Evolutionary conservation across 441 rosid species (phyloP).

Genomic region (Populus trichocarpa): DNA sequence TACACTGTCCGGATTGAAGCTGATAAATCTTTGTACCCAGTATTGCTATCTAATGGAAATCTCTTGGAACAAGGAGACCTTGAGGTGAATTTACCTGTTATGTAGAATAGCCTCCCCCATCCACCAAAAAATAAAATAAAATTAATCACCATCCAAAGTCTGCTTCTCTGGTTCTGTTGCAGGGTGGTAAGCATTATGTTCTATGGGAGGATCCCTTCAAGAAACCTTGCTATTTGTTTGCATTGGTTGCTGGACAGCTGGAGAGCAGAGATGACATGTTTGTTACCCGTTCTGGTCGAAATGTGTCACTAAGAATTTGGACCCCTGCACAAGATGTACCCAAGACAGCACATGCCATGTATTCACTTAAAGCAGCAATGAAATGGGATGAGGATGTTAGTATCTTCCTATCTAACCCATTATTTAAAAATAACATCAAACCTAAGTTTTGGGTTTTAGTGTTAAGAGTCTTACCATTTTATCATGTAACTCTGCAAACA

Average conservation of each 20-base stretch:
- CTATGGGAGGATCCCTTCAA: slow-evolving; percentile 97
- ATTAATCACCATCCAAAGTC: neutral
- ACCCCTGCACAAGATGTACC: slow-evolving; percentile 89
- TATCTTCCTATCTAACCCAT: slow-evolving; percentile 16
- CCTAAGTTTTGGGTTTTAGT: neutral
- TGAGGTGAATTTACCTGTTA: slow-evolving; percentile 46
- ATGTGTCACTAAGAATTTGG: slow-evolving; percentile 78
- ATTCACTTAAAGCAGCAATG: slow-evolving; percentile 93
- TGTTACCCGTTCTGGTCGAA: slow-evolving; percentile 73
- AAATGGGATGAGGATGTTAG: slow-evolving; percentile 98
- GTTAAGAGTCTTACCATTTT: neutral
- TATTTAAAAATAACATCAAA: neutral
- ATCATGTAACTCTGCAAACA: slow-evolving; percentile 22
- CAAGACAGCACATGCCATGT: slow-evolving; percentile 98
- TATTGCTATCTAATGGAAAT: slow-evolving; percentile 89
- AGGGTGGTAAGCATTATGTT: slow-evolving; percentile 89
- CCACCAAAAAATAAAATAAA: neutral
- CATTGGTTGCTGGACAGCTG: slow-evolving; percentile 87
- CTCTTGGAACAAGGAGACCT: slow-evolving; percentile 73
- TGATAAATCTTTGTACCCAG: slow-evolving; percentile 85
- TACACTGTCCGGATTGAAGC: slow-evolving; percentile 90
- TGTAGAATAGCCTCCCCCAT: neutral
- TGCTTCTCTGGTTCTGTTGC: slow-evolving; percentile 17
- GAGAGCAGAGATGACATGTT: slow-evolving; percentile 89
- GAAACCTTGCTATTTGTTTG: slow-evolving; percentile 96